A percentile compares a stretch with the other conserved stretches of the same genome.
phyloP scores from a whole-genome alignment of 202 grass and related monocot genomes.

The Carex sylvatica region DNA sequence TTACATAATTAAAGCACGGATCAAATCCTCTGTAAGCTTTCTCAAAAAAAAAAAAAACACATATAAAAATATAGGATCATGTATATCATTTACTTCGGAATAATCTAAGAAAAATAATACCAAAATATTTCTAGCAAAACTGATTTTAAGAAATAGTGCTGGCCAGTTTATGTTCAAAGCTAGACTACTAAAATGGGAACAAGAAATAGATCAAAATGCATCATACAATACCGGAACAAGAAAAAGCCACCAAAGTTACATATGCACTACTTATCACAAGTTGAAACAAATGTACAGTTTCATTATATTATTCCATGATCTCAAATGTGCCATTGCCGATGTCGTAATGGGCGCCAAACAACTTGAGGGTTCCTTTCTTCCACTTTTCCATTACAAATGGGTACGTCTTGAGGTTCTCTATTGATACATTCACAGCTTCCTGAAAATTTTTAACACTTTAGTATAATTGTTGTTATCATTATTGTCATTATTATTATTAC shows the following conservation, averaged over 20 bases:
- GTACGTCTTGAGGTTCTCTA: conserved; percentile 67
- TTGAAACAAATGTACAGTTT: not conserved
- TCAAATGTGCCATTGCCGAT: conserved; percentile 59
- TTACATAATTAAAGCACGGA: no score
- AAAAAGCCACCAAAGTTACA: not conserved
- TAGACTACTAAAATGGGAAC: no score
- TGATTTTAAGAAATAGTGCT: no score
- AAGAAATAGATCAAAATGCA: not conserved
- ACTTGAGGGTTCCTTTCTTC: conserved; percentile 48
- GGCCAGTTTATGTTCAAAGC: no score
- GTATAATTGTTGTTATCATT: no score
- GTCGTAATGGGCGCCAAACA: conserved; percentile 70
- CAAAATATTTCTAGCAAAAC: no score
- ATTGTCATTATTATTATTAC: no score
- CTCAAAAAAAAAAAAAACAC: no score
- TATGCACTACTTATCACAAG: not conserved
- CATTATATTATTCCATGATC: conserved; percentile 28
- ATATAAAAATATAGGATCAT: no score
- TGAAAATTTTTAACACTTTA: conserved; percentile 20
- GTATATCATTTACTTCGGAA: no score
- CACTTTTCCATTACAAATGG: conserved; percentile 63
- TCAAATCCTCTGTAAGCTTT: no score
- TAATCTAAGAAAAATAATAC: no score
- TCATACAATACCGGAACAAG: not conserved
- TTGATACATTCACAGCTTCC: conserved; percentile 66